Evolutionary conservation across 1,284 basidiomycete genomes (phyloP).

Genomic region (Ustilago cynodontis): DNA sequence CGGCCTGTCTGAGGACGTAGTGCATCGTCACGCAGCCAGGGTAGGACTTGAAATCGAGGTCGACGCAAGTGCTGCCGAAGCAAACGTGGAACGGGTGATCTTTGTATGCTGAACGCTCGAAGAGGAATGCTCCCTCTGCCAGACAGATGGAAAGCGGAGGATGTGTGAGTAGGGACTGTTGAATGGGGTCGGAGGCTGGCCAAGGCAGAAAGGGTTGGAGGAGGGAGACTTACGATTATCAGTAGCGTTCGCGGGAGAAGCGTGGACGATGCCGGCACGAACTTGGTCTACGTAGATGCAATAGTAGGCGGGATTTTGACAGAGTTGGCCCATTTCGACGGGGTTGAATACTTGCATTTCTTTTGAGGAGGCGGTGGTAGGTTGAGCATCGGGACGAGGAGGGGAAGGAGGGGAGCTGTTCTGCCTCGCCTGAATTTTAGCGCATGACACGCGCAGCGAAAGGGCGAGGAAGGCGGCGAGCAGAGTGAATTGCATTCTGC

Average conservation of each 20-base stretch:
- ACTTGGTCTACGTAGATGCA: constrained; percentile 48
- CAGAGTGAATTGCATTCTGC: constrained; percentile 4
- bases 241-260: constrained; percentile 20
- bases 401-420: background rate
- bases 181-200: too few relatives aligned
- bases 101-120: constrained; percentile 7
- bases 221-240: constrained; percentile 32
- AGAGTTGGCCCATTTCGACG: constrained; percentile 12
- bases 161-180: background rate
- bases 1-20: background rate
- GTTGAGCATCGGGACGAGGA: background rate
- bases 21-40: constrained; percentile 20
- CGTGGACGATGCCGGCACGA: constrained; percentile 9
- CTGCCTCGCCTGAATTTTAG: background rate
- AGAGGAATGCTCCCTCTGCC: constrained; percentile 34
- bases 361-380: background rate
- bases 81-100: constrained; percentile 16
- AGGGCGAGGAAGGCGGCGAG: background rate
- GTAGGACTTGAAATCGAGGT: constrained; percentile 12
- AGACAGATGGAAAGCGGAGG: background rate
- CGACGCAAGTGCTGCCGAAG: constrained; percentile 32
- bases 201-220: background rate
- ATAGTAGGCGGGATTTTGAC: constrained; percentile 17
- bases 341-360: constrained; percentile 11
- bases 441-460: constrained; percentile 7